Base-by-base conservation (phyloP, 2,329 filamentous ascomycete species). In the Aureobasidium uvarum region DNA sequence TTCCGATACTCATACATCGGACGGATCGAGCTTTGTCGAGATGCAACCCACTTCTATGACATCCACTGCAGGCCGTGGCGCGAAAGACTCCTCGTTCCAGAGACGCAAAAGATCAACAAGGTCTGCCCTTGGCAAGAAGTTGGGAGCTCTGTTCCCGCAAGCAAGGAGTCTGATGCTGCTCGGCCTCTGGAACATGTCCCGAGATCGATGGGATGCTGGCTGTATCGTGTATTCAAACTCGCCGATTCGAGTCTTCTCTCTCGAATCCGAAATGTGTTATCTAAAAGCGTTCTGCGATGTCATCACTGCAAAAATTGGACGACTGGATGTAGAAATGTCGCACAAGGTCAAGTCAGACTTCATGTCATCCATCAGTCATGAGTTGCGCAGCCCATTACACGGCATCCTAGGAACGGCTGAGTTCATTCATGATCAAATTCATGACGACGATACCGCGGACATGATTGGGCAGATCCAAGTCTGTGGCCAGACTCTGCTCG, bases 321-420 rank as follows among this genome's bases (percentile, higher is more conserved):
- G 78, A 7, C 69, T 80, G 11, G 75, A 77, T 36, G 77, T 76
- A 0, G 71, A 77, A 14, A 73, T 72, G 10, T 74, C 77, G 5
- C 80, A 83, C 43, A 77, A 77, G 60, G 78, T 80, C 11, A 85
- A 85, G 66, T 78, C 78, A 0, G 81, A 83, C 14, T 82, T 85
- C 50, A 78, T 85, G 18, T 79, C 80, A 0, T 81, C 78, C 0
- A 81, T 85, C 31, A 81, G 78, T 33, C 83, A 85, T 68, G 83
- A 85, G 67, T 73, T 85, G 8, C 75, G 81, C 5, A 79, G 72
- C 41, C 83, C 77, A 25, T 72, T 79, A 43, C 83, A 80, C 62
- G 81, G 79, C 38, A 79, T 80, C 45, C 74, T 81, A 11, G 81
- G 80, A 1, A 81, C 78, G 28, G 74, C 79, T 2, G 81, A 84